A percentile compares a stretch with the other conserved stretches of the same genome.
Conservation (phyloP, 1,284 basidiomycete species). For the Sparassis latifolia region DNA sequence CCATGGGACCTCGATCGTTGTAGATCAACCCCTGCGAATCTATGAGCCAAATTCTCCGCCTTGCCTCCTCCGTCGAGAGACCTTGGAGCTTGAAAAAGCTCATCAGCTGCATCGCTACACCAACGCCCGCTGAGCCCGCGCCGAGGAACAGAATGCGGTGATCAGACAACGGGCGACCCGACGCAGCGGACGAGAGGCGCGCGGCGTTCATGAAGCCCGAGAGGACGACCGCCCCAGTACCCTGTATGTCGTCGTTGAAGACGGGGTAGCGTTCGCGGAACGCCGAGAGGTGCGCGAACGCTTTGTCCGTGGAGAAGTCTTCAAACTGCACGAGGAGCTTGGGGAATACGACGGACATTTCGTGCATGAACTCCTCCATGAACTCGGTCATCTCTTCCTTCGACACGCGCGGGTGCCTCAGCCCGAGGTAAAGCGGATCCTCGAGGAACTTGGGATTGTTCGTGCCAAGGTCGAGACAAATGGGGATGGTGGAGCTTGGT, state of each 20-base stretch:
- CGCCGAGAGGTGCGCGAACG: slow-evolving; percentile 75
- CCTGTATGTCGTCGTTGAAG: slow-evolving; percentile 82
- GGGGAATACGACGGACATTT: slow-evolving; percentile 71
- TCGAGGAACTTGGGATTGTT: slow-evolving; percentile 79
- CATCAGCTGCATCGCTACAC: slow-evolving; percentile 84
- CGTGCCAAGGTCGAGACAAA: slow-evolving; percentile 84
- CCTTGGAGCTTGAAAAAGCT: slow-evolving; percentile 85
- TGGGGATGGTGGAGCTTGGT: slow-evolving; percentile 80
- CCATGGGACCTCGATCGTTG: slow-evolving; percentile 61
- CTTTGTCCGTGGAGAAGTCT: slow-evolving; percentile 86
- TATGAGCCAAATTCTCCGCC: slow-evolving; percentile 73
- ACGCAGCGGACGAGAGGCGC: slow-evolving; percentile 66
- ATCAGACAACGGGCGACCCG: slow-evolving; percentile 60
- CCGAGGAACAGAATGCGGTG: slow-evolving; percentile 92
- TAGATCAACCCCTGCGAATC: slow-evolving; percentile 87
- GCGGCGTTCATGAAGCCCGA: slow-evolving; percentile 90
- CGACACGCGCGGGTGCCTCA: slow-evolving; percentile 64
- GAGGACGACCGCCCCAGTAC: slow-evolving; percentile 88
- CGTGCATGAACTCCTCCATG: slow-evolving; percentile 91
- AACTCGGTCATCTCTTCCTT: slow-evolving; percentile 70
- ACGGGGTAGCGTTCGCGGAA: slow-evolving; percentile 73
- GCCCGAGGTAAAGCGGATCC: slow-evolving; percentile 88
- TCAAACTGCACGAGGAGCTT: slow-evolving; percentile 90
- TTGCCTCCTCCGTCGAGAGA: slow-evolving; percentile 73
- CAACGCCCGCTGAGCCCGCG: slow-evolving; percentile 84